phyloP scores from a whole-genome alignment of 2,329 filamentous ascomycete species.

The Aureobasidium zeae region DNA sequence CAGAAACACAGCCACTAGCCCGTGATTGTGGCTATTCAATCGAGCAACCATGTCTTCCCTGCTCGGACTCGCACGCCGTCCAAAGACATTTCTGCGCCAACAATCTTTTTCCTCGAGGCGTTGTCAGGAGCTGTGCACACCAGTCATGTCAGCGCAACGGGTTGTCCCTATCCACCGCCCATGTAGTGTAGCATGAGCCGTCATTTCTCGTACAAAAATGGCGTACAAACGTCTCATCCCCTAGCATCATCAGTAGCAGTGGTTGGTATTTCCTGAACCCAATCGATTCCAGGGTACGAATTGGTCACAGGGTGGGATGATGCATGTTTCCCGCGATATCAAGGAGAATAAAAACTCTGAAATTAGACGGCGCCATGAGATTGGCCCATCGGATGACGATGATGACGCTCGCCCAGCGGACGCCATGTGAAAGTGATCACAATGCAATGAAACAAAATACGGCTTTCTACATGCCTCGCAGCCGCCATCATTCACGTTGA shows the following conservation, averaged over 20 bases:
- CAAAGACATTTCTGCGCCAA: constrained; percentile 12
- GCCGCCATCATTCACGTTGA: neutral
- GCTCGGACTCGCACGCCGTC: neutral
- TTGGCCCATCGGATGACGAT: constrained; percentile 11
- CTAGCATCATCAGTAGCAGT: neutral
- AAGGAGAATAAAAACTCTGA: constrained; percentile 6
- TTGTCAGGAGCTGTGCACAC: neutral
- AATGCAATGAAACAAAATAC: constrained; percentile 8
- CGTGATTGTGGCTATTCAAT: too few relatives aligned
- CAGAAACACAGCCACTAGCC: constrained; percentile 7
- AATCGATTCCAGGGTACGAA: constrained; percentile 6
- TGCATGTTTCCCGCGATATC: constrained; percentile 1
- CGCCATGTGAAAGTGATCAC: constrained; percentile 11
- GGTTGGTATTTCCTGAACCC: neutral
- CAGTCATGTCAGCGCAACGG: constrained; percentile 5
- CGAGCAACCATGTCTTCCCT: too few relatives aligned
- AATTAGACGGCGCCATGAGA: constrained; percentile 9
- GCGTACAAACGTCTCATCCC: neutral
- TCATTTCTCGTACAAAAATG: too few relatives aligned
- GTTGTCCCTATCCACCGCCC: neutral
- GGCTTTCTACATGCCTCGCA: constrained; percentile 7
- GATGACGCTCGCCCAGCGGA: neutral
- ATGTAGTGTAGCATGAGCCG: too few relatives aligned
- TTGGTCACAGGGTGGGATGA: neutral
- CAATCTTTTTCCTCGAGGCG: constrained; percentile 3